These are phyloP conservation scores for Kalmanozyma brasiliensis DNA, from an alignment of 1,284 basidiomycete genomes.

Conservation along the genomic window DNA sequence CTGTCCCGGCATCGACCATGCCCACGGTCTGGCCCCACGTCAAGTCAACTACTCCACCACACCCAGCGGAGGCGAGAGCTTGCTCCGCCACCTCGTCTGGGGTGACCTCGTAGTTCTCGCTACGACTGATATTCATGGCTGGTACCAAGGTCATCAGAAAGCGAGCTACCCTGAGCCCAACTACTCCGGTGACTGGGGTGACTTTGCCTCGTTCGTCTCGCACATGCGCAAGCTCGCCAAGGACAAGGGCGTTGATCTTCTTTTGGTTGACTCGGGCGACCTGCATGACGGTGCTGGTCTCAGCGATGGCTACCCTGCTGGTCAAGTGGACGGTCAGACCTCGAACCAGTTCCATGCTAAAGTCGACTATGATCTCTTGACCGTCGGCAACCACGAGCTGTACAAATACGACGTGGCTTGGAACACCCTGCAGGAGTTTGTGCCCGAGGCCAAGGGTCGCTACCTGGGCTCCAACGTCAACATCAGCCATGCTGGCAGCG, in stretches of 20 bases:
- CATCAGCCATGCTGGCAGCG: constrained; percentile 42
- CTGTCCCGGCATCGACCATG: constrained; percentile 37
- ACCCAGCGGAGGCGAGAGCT: constrained; percentile 12
- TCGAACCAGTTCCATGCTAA: constrained; percentile 71
- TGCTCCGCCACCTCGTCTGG: constrained; percentile 74
- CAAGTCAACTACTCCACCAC: constrained; percentile 10
- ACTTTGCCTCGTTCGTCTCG: constrained; percentile 63
- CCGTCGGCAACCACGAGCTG: constrained; percentile 89
- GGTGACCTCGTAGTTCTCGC: constrained; percentile 80
- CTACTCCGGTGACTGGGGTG: constrained; percentile 64
- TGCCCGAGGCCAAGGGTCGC: constrained; percentile 69
- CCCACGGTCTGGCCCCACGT: constrained; percentile 34
- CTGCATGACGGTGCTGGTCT: constrained; percentile 65
- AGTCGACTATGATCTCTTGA: constrained; percentile 82
- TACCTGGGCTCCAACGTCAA: constrained; percentile 57
- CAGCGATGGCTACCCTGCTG: constrained; percentile 55
- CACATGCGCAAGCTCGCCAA: constrained; percentile 60
- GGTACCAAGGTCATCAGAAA: constrained; percentile 63
- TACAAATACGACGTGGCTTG: constrained; percentile 80
- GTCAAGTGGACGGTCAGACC: constrained; percentile 53
- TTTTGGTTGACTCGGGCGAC: constrained; percentile 64
- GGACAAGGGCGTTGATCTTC: constrained; percentile 59
- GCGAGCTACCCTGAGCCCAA: constrained; percentile 65
- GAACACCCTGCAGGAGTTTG: constrained; percentile 83
- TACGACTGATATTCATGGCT: constrained; percentile 81